Evolutionary conservation across 768 basidiomycete species (phyloP).

Genomic region (Piloderma croceum): DNA sequence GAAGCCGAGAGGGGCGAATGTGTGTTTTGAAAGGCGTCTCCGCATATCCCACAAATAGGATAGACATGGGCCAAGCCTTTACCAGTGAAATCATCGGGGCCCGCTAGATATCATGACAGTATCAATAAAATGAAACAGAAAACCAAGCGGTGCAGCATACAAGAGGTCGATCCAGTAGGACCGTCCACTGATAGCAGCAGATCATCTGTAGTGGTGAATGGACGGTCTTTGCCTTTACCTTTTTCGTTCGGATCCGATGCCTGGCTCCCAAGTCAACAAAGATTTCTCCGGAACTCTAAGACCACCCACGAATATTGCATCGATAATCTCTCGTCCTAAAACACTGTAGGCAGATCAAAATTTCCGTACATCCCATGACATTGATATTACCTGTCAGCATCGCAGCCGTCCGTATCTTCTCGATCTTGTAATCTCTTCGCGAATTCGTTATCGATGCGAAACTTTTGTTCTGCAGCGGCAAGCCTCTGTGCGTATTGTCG

Average conservation of each 20-base stretch:
- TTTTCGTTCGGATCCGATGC: conserved; percentile 24
- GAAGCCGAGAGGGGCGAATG: conserved; percentile 29
- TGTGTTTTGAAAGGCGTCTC: conserved; percentile 31
- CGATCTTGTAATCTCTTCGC: conserved; percentile 29
- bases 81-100: conserved; percentile 9
- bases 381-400: conserved; percentile 22
- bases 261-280: too few relatives aligned
- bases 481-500: conserved; percentile 30
- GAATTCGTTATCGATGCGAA: conserved; percentile 31
- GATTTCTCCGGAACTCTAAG: neutral
- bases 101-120: conserved; percentile 8
- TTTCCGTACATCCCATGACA: conserved; percentile 26
- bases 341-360: conserved; percentile 13
- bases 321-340: conserved; percentile 22
- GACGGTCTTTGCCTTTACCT: conserved; percentile 28
- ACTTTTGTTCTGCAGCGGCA: conserved; percentile 33
- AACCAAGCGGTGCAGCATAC: conserved; percentile 1
- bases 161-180: neutral
- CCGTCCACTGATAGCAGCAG: too few relatives aligned
- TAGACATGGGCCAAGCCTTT: conserved; percentile 12
- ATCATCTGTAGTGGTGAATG: too few relatives aligned
- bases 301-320: conserved; percentile 20
- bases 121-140: conserved; percentile 2
- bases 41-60: conserved; percentile 33
- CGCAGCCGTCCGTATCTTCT: conserved; percentile 23